These are phyloP conservation scores for Curvularia verruculosa DNA, from an alignment of 2,329 filamentous ascomycete species.

Conservation along the genomic window DNA sequence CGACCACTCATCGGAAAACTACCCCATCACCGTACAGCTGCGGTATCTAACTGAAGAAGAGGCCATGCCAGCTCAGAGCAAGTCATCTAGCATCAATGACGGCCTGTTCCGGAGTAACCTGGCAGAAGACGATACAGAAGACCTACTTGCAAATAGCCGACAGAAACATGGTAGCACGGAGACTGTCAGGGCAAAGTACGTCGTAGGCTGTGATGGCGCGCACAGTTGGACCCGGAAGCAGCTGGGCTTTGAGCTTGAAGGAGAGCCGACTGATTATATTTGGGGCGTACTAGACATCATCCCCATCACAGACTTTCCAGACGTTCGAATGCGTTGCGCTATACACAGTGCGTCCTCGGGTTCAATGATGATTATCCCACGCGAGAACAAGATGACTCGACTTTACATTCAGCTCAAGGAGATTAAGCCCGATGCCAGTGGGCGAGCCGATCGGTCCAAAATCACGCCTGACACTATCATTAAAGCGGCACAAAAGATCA, in stretches of 20 bases:
- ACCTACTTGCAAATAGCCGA: conserved; percentile 53
- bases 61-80: conserved; percentile 57
- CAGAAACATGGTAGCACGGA: conserved; percentile 49
- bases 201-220: conserved; percentile 72
- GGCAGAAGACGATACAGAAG: conserved; percentile 62
- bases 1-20: conserved; percentile 53
- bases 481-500: conserved; percentile 66
- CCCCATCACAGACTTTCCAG: conserved; percentile 63
- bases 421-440: conserved; percentile 53
- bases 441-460: conserved; percentile 62
- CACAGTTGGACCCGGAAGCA: conserved; percentile 68
- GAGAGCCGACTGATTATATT: conserved; percentile 61
- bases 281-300: conserved; percentile 62
- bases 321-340: conserved; percentile 64
- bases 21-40: conserved; percentile 67
- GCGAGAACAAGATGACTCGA: conserved; percentile 67
- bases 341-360: conserved; percentile 64
- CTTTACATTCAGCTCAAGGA: conserved; percentile 68
- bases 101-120: conserved; percentile 67
- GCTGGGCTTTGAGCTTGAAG: conserved; percentile 62
- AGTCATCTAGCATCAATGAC: conserved; percentile 49
- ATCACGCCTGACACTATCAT: conserved; percentile 70
- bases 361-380: conserved; percentile 68
- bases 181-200: conserved; percentile 63
- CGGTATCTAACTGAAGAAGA: conserved; percentile 65